Evolutionary conservation across 2,329 filamentous ascomycete genomes (phyloP).

Genomic region (Onygenales sp.): DNA sequence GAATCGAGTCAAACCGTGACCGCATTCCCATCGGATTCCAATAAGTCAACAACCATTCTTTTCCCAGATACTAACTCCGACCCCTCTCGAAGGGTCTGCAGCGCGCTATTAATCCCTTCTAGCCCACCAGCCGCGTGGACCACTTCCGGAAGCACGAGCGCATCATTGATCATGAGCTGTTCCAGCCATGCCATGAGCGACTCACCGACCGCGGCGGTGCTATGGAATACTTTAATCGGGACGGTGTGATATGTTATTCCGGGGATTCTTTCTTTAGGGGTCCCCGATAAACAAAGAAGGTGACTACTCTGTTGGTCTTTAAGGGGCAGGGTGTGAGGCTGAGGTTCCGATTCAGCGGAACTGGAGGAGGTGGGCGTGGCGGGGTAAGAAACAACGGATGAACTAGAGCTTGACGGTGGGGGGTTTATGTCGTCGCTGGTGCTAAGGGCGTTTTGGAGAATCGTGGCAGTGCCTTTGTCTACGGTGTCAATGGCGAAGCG

Average conservation of each 20-base stretch:
- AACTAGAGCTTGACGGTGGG: neutral
- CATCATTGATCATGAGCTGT: slow-evolving; percentile 45
- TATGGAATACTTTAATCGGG: slow-evolving; percentile 69
- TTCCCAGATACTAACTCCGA: slow-evolving; percentile 52
- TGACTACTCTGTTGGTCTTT: slow-evolving; percentile 36
- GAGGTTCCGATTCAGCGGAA: slow-evolving; percentile 10
- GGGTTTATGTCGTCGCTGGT: neutral
- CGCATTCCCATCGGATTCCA: slow-evolving; percentile 9
- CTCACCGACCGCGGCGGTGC: slow-evolving; percentile 54
- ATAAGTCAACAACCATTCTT: slow-evolving; percentile 50
- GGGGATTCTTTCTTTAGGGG: slow-evolving; percentile 48
- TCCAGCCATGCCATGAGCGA: slow-evolving; percentile 59
- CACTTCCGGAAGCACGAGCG: slow-evolving; percentile 54
- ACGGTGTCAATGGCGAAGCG: slow-evolving; percentile 62
- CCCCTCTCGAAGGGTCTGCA: slow-evolving; percentile 57
- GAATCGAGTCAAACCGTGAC: slow-evolving; percentile 4
- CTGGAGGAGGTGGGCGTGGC: neutral
- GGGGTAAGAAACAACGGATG: neutral
- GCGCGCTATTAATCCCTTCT: slow-evolving; percentile 55
- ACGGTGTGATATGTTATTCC: slow-evolving; percentile 53
- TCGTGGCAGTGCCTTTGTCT: slow-evolving; percentile 53
- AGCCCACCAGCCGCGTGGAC: slow-evolving; percentile 55
- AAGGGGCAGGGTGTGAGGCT: slow-evolving; percentile 5
- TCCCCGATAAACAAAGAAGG: slow-evolving; percentile 56
- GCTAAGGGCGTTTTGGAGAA: slow-evolving; percentile 46